phyloP scores from a whole-genome alignment of 2,329 filamentous ascomycete genomes.

The Sordariomycetes sp. region DNA sequence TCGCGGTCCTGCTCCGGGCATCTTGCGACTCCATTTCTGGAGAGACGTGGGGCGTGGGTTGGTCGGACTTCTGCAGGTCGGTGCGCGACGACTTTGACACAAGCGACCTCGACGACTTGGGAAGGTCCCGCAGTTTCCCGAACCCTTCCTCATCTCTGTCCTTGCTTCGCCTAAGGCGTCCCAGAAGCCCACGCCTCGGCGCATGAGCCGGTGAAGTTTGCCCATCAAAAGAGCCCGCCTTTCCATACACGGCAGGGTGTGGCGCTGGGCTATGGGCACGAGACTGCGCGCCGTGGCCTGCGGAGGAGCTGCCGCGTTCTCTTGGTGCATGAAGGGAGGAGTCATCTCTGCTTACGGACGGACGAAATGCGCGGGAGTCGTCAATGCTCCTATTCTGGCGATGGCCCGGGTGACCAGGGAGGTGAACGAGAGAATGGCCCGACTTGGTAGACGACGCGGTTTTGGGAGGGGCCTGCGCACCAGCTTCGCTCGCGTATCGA shows the following conservation, averaged over 20 bases:
- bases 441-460: slow-evolving; percentile 51
- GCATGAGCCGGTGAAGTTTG: slow-evolving; percentile 46
- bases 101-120: slow-evolving; percentile 39
- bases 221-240: slow-evolving; percentile 29
- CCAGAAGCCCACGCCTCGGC: slow-evolving; percentile 35
- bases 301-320: slow-evolving; percentile 34
- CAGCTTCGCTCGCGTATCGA: slow-evolving; percentile 41
- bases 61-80: slow-evolving; percentile 14
- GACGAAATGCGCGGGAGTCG: slow-evolving; percentile 51
- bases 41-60: slow-evolving; percentile 9
- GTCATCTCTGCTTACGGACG: slow-evolving; percentile 69
- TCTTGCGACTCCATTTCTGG: slow-evolving; percentile 15
- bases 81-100: slow-evolving; percentile 31
- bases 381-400: slow-evolving; percentile 61
- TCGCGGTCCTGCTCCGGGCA: slow-evolving; percentile 24
- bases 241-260: slow-evolving; percentile 44
- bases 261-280: slow-evolving; percentile 75
- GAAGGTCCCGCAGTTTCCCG: slow-evolving; percentile 30
- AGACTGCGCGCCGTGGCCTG: slow-evolving; percentile 30
- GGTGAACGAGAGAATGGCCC: slow-evolving; percentile 46
- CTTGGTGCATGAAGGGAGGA: slow-evolving; percentile 36
- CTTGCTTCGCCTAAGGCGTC: slow-evolving; percentile 36
- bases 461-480: slow-evolving; percentile 37
- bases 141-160: slow-evolving; percentile 36
- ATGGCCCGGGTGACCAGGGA: slow-evolving; percentile 45